These are phyloP conservation scores for Porodaedalea pini DNA, from an alignment of 1,284 basidiomycete species.

Conservation along the genomic window DNA sequence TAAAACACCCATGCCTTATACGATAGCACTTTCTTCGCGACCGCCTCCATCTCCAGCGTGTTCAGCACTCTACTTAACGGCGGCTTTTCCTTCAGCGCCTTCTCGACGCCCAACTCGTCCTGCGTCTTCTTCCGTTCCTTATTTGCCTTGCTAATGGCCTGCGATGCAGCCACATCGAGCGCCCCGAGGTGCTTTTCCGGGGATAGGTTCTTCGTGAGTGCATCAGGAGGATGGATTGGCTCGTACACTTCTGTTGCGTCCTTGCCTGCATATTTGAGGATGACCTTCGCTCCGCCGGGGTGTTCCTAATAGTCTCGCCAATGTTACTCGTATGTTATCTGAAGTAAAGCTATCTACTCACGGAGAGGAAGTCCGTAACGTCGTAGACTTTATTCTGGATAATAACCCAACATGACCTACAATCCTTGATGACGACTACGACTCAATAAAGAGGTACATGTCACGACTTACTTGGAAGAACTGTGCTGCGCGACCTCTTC, in stretches of 20 bases:
- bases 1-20: slow-evolving; percentile 81
- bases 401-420: too few species aligned
- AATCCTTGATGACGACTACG: too few species aligned
- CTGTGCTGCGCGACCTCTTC: too few species aligned
- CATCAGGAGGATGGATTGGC: slow-evolving; percentile 69
- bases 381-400: slow-evolving; percentile 77
- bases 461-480: too few species aligned
- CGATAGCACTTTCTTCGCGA: slow-evolving; percentile 63
- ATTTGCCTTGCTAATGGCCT: slow-evolving; percentile 37
- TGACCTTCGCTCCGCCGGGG: slow-evolving; percentile 76
- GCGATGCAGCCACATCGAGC: slow-evolving; percentile 53
- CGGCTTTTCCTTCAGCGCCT: slow-evolving; percentile 52
- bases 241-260: slow-evolving; percentile 75
- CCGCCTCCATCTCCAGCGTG: slow-evolving; percentile 71
- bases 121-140: slow-evolving; percentile 51
- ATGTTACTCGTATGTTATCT: neutral
- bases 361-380: slow-evolving; percentile 80
- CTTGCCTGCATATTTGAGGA: slow-evolving; percentile 74
- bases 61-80: slow-evolving; percentile 70
- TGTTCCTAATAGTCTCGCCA: too few species aligned
- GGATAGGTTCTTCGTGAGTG: slow-evolving; percentile 66
- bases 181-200: slow-evolving; percentile 67
- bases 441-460: too few species aligned
- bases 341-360: slow-evolving; percentile 28
- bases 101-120: slow-evolving; percentile 68